Evolutionary conservation across 2,329 filamentous ascomycete species (phyloP), one percentile per base, ranked within the genome.

Genomic region (Fusarium sp.): DNA sequence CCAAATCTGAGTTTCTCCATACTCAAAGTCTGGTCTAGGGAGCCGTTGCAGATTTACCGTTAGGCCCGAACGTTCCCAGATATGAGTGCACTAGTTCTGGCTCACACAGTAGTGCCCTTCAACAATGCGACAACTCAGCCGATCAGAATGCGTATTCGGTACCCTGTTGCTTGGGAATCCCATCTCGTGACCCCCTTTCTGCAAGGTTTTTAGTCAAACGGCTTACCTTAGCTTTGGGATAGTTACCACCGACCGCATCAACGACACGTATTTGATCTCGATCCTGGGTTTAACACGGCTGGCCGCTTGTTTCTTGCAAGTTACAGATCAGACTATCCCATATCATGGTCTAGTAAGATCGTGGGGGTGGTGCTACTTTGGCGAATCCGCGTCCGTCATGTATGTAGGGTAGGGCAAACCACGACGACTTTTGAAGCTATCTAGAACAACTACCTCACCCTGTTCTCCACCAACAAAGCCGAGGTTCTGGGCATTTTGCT

Each of bases 131-230:
- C 61, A 66, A 45, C 62, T 55, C 62, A 66, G 35, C 54, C 39
- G 29, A 63, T 13, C 13, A 31, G 35, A 38, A 49, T 65, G 62
- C 61, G 62, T 53, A 49, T 45, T 38, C 28, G 26, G 41, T 40
- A 48, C 40, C 36, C 28, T 46, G 40, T 44, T 62, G 56, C 51
- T 65, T 54, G 44, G 29, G 35, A 40, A 45, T 43, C 8, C 24
- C 54, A 54, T 66, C 62, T 54, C 62, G 62, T 66, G 62, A 65
- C 62, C 53, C 45, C 53, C 45, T 32, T 35, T 42, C 32, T 63
- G 53, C 62, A 64, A 19, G 53, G 41, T 22, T 58, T 58, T 65
- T 58, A 48, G 28, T n/a, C 60, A 32, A 26, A 22, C 12, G 38
- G 12, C 31, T 35, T 26, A 36, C 31, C 40, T 47, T 40, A 52